Evolutionary conservation across 352 stramenopile genomes (phyloP).

Genomic region (Phytophthora macrochlamydospora): DNA sequence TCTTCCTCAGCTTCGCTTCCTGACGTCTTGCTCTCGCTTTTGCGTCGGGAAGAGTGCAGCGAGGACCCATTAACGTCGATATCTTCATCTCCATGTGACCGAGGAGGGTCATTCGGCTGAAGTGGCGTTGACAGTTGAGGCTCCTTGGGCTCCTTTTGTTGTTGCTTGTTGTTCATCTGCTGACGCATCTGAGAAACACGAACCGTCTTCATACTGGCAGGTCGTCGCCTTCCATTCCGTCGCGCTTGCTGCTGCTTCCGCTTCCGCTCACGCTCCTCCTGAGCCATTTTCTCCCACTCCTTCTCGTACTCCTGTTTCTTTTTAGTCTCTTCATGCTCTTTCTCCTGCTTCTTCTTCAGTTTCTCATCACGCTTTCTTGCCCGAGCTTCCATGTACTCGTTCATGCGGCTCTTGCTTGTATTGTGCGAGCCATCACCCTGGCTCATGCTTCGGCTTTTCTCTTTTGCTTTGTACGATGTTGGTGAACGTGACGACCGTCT

Average conservation of each 20-base stretch:
- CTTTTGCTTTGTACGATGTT: slow-evolving; percentile 40
- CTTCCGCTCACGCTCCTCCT: slow-evolving; percentile 84
- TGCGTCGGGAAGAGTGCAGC: slow-evolving; percentile 32
- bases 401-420: slow-evolving; percentile 82
- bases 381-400: slow-evolving; percentile 88
- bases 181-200: slow-evolving; percentile 86
- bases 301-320: slow-evolving; percentile 88
- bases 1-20: slow-evolving; percentile 60
- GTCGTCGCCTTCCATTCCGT: slow-evolving; percentile 65
- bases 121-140: slow-evolving; percentile 9
- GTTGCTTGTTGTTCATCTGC: slow-evolving; percentile 78
- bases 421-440: slow-evolving; percentile 33
- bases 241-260: slow-evolving; percentile 80
- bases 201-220: slow-evolving; percentile 83
- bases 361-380: slow-evolving; percentile 82
- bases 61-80: slow-evolving; percentile 36
- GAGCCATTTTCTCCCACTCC: slow-evolving; percentile 89
- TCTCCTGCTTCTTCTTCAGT: slow-evolving; percentile 72
- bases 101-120: slow-evolving; percentile 27
- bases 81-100: slow-evolving; percentile 34
- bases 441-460: slow-evolving; percentile 50
- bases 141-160: slow-evolving; percentile 44
- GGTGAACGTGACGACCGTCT: slow-evolving; percentile 39
- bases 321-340: slow-evolving; percentile 74
- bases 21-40: slow-evolving; percentile 62